phyloP scores from a whole-genome alignment of 176 grass and related monocot species.

The Avena insularis region DNA sequence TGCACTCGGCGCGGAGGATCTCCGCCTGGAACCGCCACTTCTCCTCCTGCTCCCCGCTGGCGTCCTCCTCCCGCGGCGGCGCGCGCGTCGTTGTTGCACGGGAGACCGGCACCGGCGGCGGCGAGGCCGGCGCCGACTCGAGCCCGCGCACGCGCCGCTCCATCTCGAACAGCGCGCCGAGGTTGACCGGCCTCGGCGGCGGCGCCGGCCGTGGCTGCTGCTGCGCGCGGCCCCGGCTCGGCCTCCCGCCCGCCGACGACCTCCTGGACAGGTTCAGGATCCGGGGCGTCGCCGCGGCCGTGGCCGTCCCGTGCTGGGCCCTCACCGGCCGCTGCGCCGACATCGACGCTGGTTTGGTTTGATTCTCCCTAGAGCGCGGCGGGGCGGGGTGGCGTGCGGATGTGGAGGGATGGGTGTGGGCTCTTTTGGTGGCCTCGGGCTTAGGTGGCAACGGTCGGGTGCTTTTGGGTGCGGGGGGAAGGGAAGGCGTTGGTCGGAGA shows the following conservation, averaged over 20 bases:
- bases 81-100: neutral
- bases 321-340: constrained; percentile 53
- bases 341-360: constrained; percentile 38
- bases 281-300: constrained; percentile 48
- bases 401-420: constrained; percentile 14
- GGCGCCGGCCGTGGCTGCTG: neutral
- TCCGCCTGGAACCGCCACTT: constrained; percentile 94
- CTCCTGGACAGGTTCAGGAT: constrained; percentile 60
- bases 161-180: constrained; percentile 69
- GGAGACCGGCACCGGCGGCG: constrained; percentile 37
- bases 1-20: constrained; percentile 93
- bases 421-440: constrained; percentile 34
- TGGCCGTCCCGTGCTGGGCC: constrained; percentile 50
- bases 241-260: constrained; percentile 39
- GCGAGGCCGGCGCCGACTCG: constrained; percentile 58
- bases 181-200: constrained; percentile 34
- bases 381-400: constrained; percentile 14
- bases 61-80: constrained; percentile 25
- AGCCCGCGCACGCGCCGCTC: constrained; percentile 58
- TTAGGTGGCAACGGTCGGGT: constrained; percentile 57
- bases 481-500: constrained; percentile 50
- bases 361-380: neutral
- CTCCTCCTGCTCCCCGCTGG: constrained; percentile 55
- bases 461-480: constrained; percentile 53
- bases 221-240: constrained; percentile 31